A percentile compares a stretch with the other conserved stretches of the same genome.
Conservation (phyloP, 176 grass and related monocot genomes). For the Cenchrus fungigraminus region DNA sequence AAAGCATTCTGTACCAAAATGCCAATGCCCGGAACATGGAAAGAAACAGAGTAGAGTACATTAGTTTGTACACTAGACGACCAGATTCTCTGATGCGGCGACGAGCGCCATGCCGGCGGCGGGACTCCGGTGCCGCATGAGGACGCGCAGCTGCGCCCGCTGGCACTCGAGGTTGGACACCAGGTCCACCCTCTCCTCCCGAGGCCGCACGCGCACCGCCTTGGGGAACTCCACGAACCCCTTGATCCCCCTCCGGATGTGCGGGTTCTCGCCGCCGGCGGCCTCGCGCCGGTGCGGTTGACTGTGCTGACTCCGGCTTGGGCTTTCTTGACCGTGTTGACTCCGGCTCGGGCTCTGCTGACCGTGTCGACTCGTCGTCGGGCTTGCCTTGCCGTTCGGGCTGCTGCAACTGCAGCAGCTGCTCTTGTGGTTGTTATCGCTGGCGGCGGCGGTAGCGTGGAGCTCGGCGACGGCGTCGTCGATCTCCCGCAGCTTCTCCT, state of each 20-base stretch:
- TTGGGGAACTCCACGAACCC: conserved; percentile 90
- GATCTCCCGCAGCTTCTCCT: conserved; percentile 68
- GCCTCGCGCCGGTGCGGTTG: conserved; percentile 43
- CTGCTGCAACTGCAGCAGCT: conserved; percentile 15
- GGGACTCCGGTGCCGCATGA: conserved; percentile 60
- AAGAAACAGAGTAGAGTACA: background rate
- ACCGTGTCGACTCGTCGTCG: conserved; percentile 24
- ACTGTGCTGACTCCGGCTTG: background rate
- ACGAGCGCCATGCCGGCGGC: conserved; percentile 47
- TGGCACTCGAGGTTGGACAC: conserved; percentile 83
- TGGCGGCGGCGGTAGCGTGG: background rate
- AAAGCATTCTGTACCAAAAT: conserved; percentile 23
- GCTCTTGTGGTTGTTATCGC: background rate
- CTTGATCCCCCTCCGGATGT: conserved; percentile 86
- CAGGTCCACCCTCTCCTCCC: conserved; percentile 49
- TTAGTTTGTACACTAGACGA: conserved; percentile 35
- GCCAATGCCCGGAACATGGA: background rate
- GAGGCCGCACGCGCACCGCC: conserved; percentile 49
- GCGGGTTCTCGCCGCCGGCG: conserved; percentile 68
- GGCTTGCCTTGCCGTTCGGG: conserved; percentile 39
- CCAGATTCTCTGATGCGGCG: conserved; percentile 46
- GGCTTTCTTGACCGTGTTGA: conserved; percentile 37
- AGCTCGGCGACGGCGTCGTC: conserved; percentile 34
- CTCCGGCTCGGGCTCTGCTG: conserved; percentile 32
- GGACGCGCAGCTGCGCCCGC: conserved; percentile 71